Conservation (phyloP, 1,139 yeast species). For the Geotrichum europaeum region DNA sequence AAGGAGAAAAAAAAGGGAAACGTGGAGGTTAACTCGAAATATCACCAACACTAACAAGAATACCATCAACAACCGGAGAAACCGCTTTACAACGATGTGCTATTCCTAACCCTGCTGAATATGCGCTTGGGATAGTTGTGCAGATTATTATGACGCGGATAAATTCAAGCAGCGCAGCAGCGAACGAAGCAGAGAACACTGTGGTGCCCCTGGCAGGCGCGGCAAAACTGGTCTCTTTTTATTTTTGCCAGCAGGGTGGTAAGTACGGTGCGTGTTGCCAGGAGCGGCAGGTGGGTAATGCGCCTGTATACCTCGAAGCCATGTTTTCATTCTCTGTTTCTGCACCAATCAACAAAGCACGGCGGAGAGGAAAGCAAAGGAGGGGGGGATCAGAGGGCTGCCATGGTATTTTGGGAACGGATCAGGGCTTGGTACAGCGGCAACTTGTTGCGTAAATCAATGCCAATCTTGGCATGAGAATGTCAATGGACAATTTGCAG, state of each 20-base stretch:
- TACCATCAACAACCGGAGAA: background rate
- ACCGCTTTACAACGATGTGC: background rate
- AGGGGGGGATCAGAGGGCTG: background rate
- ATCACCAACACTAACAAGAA: background rate
- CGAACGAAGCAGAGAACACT: background rate
- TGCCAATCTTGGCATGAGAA: no score
- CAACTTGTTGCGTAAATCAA: no score
- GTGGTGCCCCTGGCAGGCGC: background rate
- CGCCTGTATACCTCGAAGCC: background rate
- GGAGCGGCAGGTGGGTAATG: background rate
- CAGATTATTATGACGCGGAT: background rate
- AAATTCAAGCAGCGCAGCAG: background rate
- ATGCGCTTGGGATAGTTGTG: background rate
- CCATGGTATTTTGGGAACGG: no score
- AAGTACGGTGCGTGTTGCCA: background rate
- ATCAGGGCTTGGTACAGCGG: no score
- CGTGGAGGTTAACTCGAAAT: conserved; percentile 8
- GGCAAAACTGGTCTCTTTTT: no score
- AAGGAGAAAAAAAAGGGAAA: conserved; percentile 4
- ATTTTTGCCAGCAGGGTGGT: background rate
- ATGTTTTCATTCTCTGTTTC: background rate
- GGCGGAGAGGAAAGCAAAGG: background rate
- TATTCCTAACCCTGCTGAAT: background rate
- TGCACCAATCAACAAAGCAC: background rate
- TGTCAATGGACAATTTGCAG: no score